Base-by-base conservation (phyloP, 192 early-diverging fungal genomes). In the Pecoramyces ruminantium region DNA sequence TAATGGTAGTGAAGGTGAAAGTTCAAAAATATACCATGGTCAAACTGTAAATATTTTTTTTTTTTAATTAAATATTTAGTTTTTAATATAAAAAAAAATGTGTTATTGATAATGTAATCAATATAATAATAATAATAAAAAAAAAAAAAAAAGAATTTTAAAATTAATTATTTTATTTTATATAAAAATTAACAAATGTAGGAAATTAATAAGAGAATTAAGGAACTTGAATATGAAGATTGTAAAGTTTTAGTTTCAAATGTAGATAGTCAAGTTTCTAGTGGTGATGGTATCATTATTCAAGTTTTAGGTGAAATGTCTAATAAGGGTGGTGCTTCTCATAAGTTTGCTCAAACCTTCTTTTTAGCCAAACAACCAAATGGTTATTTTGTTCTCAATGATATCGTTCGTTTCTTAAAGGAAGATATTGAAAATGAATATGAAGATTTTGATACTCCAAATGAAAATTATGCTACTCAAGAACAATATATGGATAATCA, bases 241-340 rank as follows among this genome's bases (percentile, higher is more conserved):
- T 93, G 94, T 87, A 94, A 92, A 83, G 95, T 98, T 17, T 86
- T 93, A 42, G 92, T 98, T 28, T 92, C 90, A 81, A 94, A 93
- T 83, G 93, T 98, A 28, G 96, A 98, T 84, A 90, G 91, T 77
- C 91, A 94, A 86, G 84, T 89, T 4, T 94, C 95, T 9, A 83
- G 89, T 79, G 86, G 89, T 38, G 92, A 92, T 40, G 92, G 93
- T 83, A 94, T 98, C 79, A 86, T 97, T 38, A 88, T 97, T 58
- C 96, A 97, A 86, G 95, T 97, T 28, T 85, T 96, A 34, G 96
- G 96, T 40, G 93, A 96, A 84, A 93, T 97, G 90, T 93, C 95
- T 82, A 95, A 95, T 89, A 90, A 91, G 80, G 92, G 89, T 77
- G 90, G 90, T 77, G 82, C 92, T 21, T 90, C 92, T 39, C 93